phyloP scores from a whole-genome alignment of 345 rosid species.

The Salix suchowensis region DNA sequence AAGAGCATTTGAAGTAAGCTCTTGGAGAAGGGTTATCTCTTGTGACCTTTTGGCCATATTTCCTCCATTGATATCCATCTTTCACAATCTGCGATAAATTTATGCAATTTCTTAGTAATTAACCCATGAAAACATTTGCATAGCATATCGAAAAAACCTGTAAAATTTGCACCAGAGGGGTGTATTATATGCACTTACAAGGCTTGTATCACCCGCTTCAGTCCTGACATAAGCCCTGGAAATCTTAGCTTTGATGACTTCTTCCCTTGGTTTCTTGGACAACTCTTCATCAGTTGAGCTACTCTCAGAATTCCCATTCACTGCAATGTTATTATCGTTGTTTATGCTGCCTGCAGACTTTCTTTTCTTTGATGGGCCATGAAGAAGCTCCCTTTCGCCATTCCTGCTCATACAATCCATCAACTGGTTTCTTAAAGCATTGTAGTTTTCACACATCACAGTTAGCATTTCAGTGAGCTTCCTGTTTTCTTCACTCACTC shows the following conservation, averaged over 20 bases:
- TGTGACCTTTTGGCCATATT: slow-evolving; percentile 97
- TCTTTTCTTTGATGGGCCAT: slow-evolving; percentile 67
- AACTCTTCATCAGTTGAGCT: slow-evolving; percentile 90
- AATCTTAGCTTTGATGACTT: slow-evolving; percentile 62
- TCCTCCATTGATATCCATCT: slow-evolving; percentile 99
- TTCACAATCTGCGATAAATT: slow-evolving; percentile 57
- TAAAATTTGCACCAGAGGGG: neutral
- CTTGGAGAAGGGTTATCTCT: slow-evolving; percentile 97
- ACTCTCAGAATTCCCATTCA: slow-evolving; percentile 64
- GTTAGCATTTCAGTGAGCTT: slow-evolving; percentile 73
- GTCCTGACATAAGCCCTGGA: slow-evolving; percentile 57
- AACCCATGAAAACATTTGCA: neutral
- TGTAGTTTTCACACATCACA: slow-evolving; percentile 72
- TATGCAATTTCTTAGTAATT: neutral
- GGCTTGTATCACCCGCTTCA: slow-evolving; percentile 67
- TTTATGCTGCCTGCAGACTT: slow-evolving; percentile 50
- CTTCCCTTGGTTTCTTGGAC: slow-evolving; percentile 71
- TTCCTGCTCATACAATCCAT: slow-evolving; percentile 51
- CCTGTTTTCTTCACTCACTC: slow-evolving; percentile 82
- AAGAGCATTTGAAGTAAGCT: slow-evolving; percentile 97
- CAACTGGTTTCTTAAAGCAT: slow-evolving; percentile 54
- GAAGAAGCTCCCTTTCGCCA: slow-evolving; percentile 35
- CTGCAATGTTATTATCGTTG: slow-evolving; percentile 22
- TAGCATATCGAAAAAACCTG: neutral
- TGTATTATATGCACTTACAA: slow-evolving; percentile 44